Base-by-base conservation (phyloP, 2,329 filamentous ascomycete species). In the Ophiocordyceps camponoti-floridani region DNA sequence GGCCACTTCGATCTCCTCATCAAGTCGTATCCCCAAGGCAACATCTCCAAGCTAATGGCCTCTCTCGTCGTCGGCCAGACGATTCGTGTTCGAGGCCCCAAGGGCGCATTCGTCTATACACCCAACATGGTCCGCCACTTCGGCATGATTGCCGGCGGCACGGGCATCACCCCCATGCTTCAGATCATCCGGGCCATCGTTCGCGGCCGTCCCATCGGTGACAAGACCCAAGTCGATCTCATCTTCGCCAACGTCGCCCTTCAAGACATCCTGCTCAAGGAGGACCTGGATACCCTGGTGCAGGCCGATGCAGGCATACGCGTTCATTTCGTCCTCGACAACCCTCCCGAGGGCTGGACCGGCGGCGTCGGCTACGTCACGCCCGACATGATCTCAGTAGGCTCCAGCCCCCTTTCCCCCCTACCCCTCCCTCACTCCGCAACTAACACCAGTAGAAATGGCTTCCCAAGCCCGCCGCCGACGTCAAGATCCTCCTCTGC, bases 151-250 rank as follows among this genome's bases (percentile, higher is more conserved):
- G 87, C 91, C 51, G 91, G 91, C 53, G 91, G 91, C 52, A 96
- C 91, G 31, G 91, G 91, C 54, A 96, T 98, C 63, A 96, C 91
- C 10, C 91, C 91, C 48, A 98, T 98, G 91, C 75, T 96, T 50
- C 91, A 98, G 70, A 79, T 98, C 55, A 79, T 94, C 61, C 83
- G 87, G 56, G 91, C 89, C 47, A 87, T 96, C 54, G 76, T 88
- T 56, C 78, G 85, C 53, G 85, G 85, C 56, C 78, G 86, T 53
- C 72, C 78, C 45, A 69, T 78, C 43, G 88, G 82, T 49, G 87
- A 94, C 66, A 79, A 69, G 59, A 98, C 91, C 48, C 72, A 94
- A 69, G 78, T 96, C 45, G 87, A 95, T 60, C 70, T 98, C 50
- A 87, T 98, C 63, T 98, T 96, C 58, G 91, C 91, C 62, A 98